These are phyloP conservation scores for Oldenlandia corymbosa DNA, from an alignment of 257 asterid species.

Conservation along the genomic window DNA sequence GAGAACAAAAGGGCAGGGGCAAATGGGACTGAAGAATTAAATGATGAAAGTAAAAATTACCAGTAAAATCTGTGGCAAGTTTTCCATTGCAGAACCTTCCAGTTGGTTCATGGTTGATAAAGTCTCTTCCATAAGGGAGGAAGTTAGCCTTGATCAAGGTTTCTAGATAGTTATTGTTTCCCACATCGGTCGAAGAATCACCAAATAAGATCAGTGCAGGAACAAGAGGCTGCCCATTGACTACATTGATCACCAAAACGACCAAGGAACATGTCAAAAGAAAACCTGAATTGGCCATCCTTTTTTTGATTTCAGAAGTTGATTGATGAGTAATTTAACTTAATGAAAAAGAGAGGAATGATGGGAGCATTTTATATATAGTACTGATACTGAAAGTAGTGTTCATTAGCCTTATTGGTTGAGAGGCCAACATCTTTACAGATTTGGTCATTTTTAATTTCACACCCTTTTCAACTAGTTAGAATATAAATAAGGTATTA, in stretches of 20 bases:
- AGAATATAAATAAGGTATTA: too few species aligned
- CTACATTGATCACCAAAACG: slow-evolving; percentile 9
- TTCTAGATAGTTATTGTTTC: slow-evolving; percentile 71
- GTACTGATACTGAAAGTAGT: neutral
- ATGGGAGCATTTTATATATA: slow-evolving; percentile 14
- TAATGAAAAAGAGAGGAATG: slow-evolving; percentile 8
- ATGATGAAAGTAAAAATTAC: slow-evolving; percentile 26
- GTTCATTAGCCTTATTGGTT: slow-evolving; percentile 29
- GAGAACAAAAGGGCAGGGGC: neutral
- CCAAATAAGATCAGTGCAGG: slow-evolving; percentile 74
- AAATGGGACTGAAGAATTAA: neutral
- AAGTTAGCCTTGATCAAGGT: slow-evolving; percentile 73
- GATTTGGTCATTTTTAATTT: slow-evolving; percentile 22
- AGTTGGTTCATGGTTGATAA: slow-evolving; percentile 46
- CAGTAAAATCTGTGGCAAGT: slow-evolving; percentile 79
- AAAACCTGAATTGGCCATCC: slow-evolving; percentile 19
- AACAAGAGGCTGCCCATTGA: slow-evolving; percentile 49
- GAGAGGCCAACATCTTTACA: slow-evolving; percentile 33
- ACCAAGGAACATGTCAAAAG: slow-evolving; percentile 12
- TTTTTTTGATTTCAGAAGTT: neutral
- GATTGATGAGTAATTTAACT: neutral
- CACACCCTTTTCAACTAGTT: too few species aligned
- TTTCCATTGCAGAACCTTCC: slow-evolving; percentile 89
- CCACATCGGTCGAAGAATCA: slow-evolving; percentile 68
- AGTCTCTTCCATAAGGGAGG: slow-evolving; percentile 84